These are phyloP conservation scores for Arctostaphylos glauca DNA, from an alignment of 148 eudicot genomes.

Conservation along the genomic window DNA sequence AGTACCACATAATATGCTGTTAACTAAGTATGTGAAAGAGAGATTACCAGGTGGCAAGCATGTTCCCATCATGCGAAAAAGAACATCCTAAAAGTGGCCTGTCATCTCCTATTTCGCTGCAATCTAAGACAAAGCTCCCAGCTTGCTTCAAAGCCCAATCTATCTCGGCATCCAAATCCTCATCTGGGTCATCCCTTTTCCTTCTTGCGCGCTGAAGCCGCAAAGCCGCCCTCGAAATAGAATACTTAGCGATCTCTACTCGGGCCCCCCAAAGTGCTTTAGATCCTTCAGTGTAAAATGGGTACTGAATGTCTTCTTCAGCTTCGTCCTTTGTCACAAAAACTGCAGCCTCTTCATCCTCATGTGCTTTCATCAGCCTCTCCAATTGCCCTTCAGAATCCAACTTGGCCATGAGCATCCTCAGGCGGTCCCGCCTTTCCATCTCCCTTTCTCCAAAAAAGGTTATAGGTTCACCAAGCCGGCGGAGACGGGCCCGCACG, in stretches of 20 bases:
- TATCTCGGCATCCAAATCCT: slow-evolving; percentile 85
- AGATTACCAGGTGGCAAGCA: slow-evolving; percentile 86
- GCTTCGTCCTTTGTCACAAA: slow-evolving; percentile 40
- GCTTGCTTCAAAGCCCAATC: slow-evolving; percentile 80
- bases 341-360: slow-evolving; percentile 77
- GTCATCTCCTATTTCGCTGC: slow-evolving; percentile 92
- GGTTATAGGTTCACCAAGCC: slow-evolving; percentile 87
- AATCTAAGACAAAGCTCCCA: slow-evolving; percentile 54
- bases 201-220: slow-evolving; percentile 75
- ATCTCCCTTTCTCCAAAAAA: slow-evolving; percentile 93
- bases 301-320: slow-evolving; percentile 77
- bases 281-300: slow-evolving; percentile 85
- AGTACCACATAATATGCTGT: not conserved
- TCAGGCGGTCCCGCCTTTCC: slow-evolving; percentile 89
- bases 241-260: slow-evolving; percentile 58
- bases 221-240: slow-evolving; percentile 56
- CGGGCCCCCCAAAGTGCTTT: slow-evolving; percentile 62
- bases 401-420: slow-evolving; percentile 87
- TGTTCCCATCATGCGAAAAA: slow-evolving; percentile 64
- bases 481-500: slow-evolving; percentile 70
- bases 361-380: slow-evolving; percentile 79
- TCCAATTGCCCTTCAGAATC: slow-evolving; percentile 93
- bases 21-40: slow-evolving; percentile 7
- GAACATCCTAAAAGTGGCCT: slow-evolving; percentile 88
- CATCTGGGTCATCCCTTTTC: slow-evolving; percentile 89